Base-by-base conservation (phyloP, 768 basidiomycete genomes). In the Macrolepiota dolichaula region DNA sequence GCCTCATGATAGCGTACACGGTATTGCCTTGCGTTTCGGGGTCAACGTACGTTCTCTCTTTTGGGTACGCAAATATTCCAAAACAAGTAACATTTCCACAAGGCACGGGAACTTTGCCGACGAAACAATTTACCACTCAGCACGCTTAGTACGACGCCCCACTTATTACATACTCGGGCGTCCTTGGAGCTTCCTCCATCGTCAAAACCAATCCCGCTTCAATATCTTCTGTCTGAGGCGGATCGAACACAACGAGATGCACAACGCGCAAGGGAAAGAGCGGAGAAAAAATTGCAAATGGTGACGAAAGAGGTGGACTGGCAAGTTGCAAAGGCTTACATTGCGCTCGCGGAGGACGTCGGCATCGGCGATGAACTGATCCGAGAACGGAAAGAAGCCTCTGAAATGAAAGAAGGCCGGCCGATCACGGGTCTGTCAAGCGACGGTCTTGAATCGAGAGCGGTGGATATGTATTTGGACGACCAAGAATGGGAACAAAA, bases 261-360 rank as follows among this genome's bases (percentile, higher is more conserved):
- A 19, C 74, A 74, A 65, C 74, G 80, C 63, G 74, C 73, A 54
- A 77, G 79, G 65, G 85, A 85, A 65, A 77, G 81, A 17, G 86
- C 88, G 6, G 80, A 81, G 71, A 86, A 80, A 65, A 79, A 79
- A 51, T 72, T 91, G 61, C 87, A 88, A 72, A 77, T 74, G 35
- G 72, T 88, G 64, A 87, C 85, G 51, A 89, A 90, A 72, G 88
- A 90, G 73, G 76, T 77, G 62, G 89, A 92, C 69, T 81, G 81
- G 79, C 76, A 78, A 52, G 77, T 91, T 32, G 87, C 86, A 10
- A 81, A 82, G 67, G 83, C 86, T 25, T 91, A 92, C 71, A 82
- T 91, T 59, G 84, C 85, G 6, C 75, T 91, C 12, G 87, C 87
- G 2, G 84, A 85, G 58, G 76, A 78, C 57, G 65, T 69, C 13